A percentile compares a stretch with the other conserved stretches of the same genome.
These are phyloP conservation scores for Melastoma candidum DNA, from an alignment of 441 rosid genomes.

Conservation along the genomic window DNA sequence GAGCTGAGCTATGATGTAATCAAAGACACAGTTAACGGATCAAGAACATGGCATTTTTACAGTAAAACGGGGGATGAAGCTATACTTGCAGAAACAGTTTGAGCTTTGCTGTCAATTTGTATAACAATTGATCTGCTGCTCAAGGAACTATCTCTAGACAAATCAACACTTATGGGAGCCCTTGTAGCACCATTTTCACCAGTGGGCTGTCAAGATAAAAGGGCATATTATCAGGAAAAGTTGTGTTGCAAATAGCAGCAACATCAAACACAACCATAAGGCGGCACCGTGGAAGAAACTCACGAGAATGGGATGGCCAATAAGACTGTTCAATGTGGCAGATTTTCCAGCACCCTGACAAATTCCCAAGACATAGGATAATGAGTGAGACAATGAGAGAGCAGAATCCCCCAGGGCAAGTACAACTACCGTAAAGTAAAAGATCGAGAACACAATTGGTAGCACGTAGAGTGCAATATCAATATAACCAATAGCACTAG, in stretches of 20 bases:
- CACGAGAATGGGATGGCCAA: constrained; percentile 93
- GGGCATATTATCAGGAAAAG: constrained; percentile 11
- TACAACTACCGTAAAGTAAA: no score
- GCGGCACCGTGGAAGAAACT: constrained; percentile 21
- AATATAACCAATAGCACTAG: no score
- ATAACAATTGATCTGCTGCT: constrained; percentile 62
- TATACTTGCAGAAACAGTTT: constrained; percentile 89
- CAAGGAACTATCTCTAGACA: constrained; percentile 55
- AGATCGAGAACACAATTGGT: no score
- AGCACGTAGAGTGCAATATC: no score
- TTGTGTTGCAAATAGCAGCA: no score
- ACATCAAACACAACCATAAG: no score
- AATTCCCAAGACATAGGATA: not conserved
- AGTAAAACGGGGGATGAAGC: constrained; percentile 7
- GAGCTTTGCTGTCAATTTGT: constrained; percentile 77
- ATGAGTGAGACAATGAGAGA: no score
- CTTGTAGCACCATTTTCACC: constrained; percentile 98
- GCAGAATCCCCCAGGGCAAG: no score
- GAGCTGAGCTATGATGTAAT: not conserved
- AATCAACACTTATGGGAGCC: constrained; percentile 76
- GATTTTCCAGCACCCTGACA: constrained; percentile 59
- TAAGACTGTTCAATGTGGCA: constrained; percentile 78
- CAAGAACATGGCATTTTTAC: no score
- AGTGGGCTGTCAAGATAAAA: constrained; percentile 53
- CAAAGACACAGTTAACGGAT: no score